Conservation (phyloP, 2,329 filamentous ascomycete species). For the Daldinia sp. region DNA sequence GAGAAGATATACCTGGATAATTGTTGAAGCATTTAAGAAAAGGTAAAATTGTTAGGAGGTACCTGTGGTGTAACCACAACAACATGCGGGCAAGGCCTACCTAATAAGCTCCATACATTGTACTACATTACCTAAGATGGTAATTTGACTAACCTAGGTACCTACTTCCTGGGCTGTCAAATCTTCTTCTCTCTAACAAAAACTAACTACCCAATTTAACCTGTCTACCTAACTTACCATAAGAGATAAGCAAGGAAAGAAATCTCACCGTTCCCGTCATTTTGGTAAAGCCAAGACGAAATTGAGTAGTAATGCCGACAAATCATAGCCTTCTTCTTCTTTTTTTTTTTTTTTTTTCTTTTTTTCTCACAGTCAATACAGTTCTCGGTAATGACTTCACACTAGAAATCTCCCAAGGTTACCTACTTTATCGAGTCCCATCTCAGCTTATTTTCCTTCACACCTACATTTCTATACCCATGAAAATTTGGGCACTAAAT, state of each 20-base stretch:
- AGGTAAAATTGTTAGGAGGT: slow-evolving; percentile 8
- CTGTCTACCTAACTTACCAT: too few species aligned
- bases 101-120: slow-evolving; percentile 11
- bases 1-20: background rate
- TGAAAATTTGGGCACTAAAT: slow-evolving; percentile 12
- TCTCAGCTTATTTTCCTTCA: slow-evolving; percentile 4
- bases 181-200: background rate
- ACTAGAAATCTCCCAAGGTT: background rate
- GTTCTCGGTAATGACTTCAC: background rate
- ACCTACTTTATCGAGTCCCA: background rate
- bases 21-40: background rate
- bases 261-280: too few species aligned
- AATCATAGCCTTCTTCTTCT: background rate
- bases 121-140: background rate
- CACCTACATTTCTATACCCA: background rate
- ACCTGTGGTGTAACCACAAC: slow-evolving; percentile 14
- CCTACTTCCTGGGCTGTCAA: too few species aligned
- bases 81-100: too few species aligned
- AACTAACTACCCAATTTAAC: too few species aligned
- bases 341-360: background rate
- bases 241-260: too few species aligned
- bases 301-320: background rate
- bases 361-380: background rate
- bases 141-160: background rate
- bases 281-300: background rate